Evolutionary conservation across 192 early-diverging fungal species (phyloP), one percentile per base, ranked within the genome.

Genomic region (Chytriomyces confervae): DNA sequence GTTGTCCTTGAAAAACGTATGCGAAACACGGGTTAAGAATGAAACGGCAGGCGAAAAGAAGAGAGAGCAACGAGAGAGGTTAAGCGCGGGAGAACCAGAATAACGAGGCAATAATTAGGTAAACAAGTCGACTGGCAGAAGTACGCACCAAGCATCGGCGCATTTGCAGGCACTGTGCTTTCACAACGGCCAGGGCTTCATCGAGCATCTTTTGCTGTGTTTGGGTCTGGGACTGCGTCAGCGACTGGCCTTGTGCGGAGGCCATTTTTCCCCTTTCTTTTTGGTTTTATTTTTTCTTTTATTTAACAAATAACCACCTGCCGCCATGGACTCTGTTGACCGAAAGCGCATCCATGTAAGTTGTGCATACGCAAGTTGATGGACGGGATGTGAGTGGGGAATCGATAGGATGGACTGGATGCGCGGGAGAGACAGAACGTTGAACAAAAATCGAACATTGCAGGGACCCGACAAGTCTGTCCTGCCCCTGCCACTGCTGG

Each of bases 91-190:
- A 29, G 36, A 20, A 16, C 18, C 13, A 65, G 63, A 57, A 27
- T 36, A 36, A 36, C 74, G 45, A 27, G 48, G 69, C 18, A 78
- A 76, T 11, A 77, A 60, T n/a, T 60, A 16, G 20, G 20, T 60
- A 60, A 60, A 60, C 20, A n/a, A 57, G 16, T 13, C 16, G 53
- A 57, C 16, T n/a, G 53, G 53, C 20, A 20, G 53, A n/a, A 61
- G 0, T 16, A 65, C 85, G 67, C 89, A 94, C 97, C 81, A 99
- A 86, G 75, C 93, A 95, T 73, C 93, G 91, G 79, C 94, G 93
- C 97, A 99, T 98, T 79, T 97, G 95, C 78, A 93, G 94, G 16
- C 94, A 91, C 76, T 99, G 96, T 57, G 94, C 87, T 85, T 96
- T 98, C 81, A 99, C 96, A 5, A 95, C 92, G 79, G 87, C 88